Evolutionary conservation across 352 stramenopile species (phyloP).

Genomic region (Pythium phragmiticola): DNA sequence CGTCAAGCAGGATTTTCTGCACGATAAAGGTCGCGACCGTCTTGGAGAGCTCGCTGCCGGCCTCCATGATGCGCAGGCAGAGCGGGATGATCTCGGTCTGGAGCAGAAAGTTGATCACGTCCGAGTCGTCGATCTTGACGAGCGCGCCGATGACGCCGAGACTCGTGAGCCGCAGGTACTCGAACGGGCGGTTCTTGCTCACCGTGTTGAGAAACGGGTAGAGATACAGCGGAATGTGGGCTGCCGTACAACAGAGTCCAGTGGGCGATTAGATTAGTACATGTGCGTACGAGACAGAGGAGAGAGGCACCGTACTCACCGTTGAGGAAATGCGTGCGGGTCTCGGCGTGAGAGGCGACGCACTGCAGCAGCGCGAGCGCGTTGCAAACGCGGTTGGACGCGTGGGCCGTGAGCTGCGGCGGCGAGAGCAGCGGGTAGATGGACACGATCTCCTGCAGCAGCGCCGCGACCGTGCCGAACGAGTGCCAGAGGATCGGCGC

Average conservation of each 20-base stretch:
- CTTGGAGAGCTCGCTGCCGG: conserved; percentile 97
- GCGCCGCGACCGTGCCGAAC: conserved; percentile 94
- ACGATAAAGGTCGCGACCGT: conserved; percentile 99
- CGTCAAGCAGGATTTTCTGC: conserved; percentile 99
- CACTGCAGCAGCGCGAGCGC: conserved; percentile 97
- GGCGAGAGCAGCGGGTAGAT: conserved; percentile 98
- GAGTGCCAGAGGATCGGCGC: conserved; percentile 98
- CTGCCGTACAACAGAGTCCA: conserved; percentile 26
- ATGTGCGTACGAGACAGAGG: not conserved
- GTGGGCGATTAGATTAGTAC: not conserved
- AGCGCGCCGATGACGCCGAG: conserved; percentile 98
- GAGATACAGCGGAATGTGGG: conserved; percentile 97
- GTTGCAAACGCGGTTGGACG: conserved; percentile 98
- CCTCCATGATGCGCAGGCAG: conserved; percentile 99
- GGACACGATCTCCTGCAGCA: conserved; percentile 98
- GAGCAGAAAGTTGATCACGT: conserved; percentile 99
- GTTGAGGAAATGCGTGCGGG: conserved; percentile 95
- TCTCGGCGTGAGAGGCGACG: conserved; percentile 97
- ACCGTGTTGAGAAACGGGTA: conserved; percentile 99
- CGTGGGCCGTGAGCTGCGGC: conserved; percentile 95
- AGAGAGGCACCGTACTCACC: conserved; percentile 22
- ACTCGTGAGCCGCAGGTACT: conserved; percentile 97
- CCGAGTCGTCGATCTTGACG: conserved; percentile 99
- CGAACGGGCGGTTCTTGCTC: conserved; percentile 98
- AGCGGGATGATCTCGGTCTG: conserved; percentile 99